Evolutionary conservation across 257 asterid species (phyloP), one percentile per base, ranked within the genome.

Genomic region (Solanum chmielewskii): DNA sequence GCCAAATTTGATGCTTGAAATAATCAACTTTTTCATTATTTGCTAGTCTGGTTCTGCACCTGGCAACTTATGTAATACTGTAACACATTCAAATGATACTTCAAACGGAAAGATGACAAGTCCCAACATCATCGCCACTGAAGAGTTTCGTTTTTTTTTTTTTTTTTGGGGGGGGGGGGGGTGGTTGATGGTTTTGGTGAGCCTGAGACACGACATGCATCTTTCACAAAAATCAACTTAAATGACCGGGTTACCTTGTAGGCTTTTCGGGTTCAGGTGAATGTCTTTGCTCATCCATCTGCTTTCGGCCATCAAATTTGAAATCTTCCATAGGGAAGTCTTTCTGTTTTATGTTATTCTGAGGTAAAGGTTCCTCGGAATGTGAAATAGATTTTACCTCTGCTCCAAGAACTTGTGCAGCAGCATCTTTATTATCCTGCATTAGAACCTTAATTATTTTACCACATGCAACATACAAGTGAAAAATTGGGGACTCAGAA

Each of bases 201-300:
- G 83, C 33, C 12, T 39, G 33, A 41, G 56, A 39, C 52, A 39
- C 9, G 52, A 75, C 21, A 39, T 39, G 33, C 39, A 77, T 14
- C 8, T 56, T 44, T 77, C 62, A 77, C 25, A 49, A 42, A 15
- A 77, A 42, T 44, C n/a, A 29, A 44, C 62, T 14, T 45, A 45
- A 56, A 75, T 66, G 9, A 83, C 15, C 29, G 73, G 60, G 73
- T 88, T 90, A 95, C 98, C 96, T 91, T 71, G 85, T 85, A 69
- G 83, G 68, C 69, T 76, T 70, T 83, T 90, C 92, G 21, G 86
- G 23, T 59, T 81, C 88, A 86, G 81, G 52, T 86, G 96, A 88
- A 83, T 91, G 86, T 18, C 44, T 90, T 71, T 78, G 91, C 91
- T 73, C 87, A 60, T 73, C 86, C 71, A 49, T 85, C 47, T 86